Base-by-base conservation (phyloP, 116 monocot genomes). In the Papilionanthe hybrid region DNA sequence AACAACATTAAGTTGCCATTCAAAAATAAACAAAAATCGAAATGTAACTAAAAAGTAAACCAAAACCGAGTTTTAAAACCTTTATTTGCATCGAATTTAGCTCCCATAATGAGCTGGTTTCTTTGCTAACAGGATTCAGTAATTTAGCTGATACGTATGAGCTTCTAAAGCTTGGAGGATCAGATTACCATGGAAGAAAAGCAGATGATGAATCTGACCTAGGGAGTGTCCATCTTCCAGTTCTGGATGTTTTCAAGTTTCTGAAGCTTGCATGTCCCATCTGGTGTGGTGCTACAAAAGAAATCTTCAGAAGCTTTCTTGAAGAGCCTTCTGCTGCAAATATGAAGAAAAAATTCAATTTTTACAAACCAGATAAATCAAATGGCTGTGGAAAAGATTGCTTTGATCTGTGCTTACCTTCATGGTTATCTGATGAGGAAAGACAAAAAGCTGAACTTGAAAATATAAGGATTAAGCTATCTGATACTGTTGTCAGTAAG, bases 151-250 rank as follows among this genome's bases (percentile, higher is more conserved):
- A 92, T 72, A 80, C 77, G 37, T 81, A 89, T 56, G 89, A 80
- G 23, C 89, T 95, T 66, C 23, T 91, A 72, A 95, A 92, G 83
- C 78, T 92, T 76, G 95, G 93, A 77, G 93, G 93, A 29, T 92
- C 92, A 50, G 93, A 92, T 86, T 95, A 89, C 67, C 95, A 95
- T 89, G 95, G 91, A 72, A 91, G 81, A 81, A 83, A 86, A 55
- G 80, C 86, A 18, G 72, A 86, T 74, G 86, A 85, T 66, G 93
- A 95, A 83, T 83, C 91, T 42, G 95, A 95, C 78, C 55, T 91
- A 56, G 95, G 95, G 1, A 85, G 80, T 28, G 89, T 89, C 49
- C 81, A 72, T 48, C 89, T 95, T 78, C 88, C 95, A 19, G 60
- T 89, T 79, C 67, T 80, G 56, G 55, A 86, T 12, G 25, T 88